Evolutionary conservation across 805 yeast species (phyloP).

Genomic region (Barnettozyma sucrosica): DNA sequence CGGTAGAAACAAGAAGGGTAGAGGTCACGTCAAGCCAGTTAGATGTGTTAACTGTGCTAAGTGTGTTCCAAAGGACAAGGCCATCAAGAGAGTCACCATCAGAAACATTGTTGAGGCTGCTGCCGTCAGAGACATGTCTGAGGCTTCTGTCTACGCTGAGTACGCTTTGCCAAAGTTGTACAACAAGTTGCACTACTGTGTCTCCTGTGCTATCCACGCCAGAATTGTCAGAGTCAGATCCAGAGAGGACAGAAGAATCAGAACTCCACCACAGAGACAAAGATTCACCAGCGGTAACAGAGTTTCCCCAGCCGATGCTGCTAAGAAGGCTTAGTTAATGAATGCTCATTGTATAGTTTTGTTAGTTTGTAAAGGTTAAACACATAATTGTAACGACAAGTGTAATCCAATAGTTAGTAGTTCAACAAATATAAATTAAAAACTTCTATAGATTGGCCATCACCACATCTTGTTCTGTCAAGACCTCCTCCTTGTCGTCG

Average conservation of each 20-base stretch:
- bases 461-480: neutral
- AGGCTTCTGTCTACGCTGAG: slow-evolving; percentile 98
- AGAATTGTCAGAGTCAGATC: slow-evolving; percentile 99
- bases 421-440: neutral
- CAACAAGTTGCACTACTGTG: slow-evolving; percentile 99
- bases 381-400: neutral
- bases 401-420: neutral
- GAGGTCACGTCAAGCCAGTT: slow-evolving; percentile 99
- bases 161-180: slow-evolving; percentile 99
- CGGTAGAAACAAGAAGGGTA: slow-evolving; percentile 99
- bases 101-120: slow-evolving; percentile 99
- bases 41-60: slow-evolving; percentile 99
- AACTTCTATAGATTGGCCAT: slow-evolving; percentile 11
- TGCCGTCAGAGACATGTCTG: slow-evolving; percentile 99
- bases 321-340: slow-evolving; percentile 74
- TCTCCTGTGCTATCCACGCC: slow-evolving; percentile 99
- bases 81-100: slow-evolving; percentile 99
- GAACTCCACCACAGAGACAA: slow-evolving; percentile 99
- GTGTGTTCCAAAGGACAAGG: slow-evolving; percentile 99
- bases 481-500: neutral
- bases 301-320: slow-evolving; percentile 96
- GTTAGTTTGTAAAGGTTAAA: neutral
- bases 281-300: slow-evolving; percentile 96
- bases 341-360: slow-evolving; percentile 6
- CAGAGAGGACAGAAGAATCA: slow-evolving; percentile 95